Base-by-base conservation (phyloP, 2,329 filamentous ascomycete species). In the Venturia effusa region DNA sequence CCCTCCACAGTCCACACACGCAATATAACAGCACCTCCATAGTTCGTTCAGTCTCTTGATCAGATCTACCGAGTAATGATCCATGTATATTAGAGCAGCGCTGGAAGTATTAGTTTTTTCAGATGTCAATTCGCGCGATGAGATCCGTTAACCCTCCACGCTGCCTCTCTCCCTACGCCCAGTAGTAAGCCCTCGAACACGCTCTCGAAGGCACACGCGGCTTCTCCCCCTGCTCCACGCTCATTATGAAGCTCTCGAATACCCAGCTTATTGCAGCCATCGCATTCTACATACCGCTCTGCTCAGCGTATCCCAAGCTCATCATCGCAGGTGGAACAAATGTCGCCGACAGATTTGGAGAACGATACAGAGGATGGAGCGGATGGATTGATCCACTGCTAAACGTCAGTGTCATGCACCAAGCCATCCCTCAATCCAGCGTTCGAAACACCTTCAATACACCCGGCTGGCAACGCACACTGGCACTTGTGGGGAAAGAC, bases 271-370 rank as follows among this genome's bases (percentile, higher is more conserved):
- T 13, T 1, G 59, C 17, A 15, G 59, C 40, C 5, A 59, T 59
- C 55, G 37, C 37, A 22, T n/a, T 37, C 37, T 60, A 32, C 34
- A 32, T 37, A 39, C 34, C 59, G 7, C 15, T 60, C 2, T 60
- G 59, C 37, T 17, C 59, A 27, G 59, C 59, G 8, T 60, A 60
- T n/a, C 59, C 59, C n/a, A 60, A 60, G 43, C 37, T 60, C 34
- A 17, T 60, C 32, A 43, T 60, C 30, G 2, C 37, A n/a, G 59
- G 59, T 37, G 32, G 24, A 27, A 27, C 59, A 27, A 60, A 32
- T 22, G 24, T 32, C 8, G 59, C 34, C 30, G 24, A 39, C 1
- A 27, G 15, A 19, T 24, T 40, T 10, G 37, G 11, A 5, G n/a
- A 15, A 10, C 13, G 7, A 2, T 40, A 10, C 11, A 27, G 24